phyloP scores from a whole-genome alignment of 2,329 filamentous ascomycete species.

The Alternaria alternata region DNA sequence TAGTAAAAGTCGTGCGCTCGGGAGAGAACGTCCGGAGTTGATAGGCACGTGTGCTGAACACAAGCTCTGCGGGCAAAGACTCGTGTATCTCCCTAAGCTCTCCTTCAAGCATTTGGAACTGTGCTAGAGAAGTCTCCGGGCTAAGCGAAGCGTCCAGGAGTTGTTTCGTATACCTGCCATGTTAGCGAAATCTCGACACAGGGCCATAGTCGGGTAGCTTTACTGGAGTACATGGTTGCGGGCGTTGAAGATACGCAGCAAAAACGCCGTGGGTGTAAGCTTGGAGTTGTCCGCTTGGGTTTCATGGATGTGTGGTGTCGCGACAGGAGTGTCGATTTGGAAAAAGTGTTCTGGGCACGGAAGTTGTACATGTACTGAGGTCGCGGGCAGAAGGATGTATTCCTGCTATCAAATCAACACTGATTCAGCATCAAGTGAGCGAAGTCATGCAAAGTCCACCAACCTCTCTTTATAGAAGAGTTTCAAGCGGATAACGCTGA shows the following conservation, averaged over 20 bases:
- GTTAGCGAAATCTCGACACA: background rate
- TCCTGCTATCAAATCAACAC: background rate
- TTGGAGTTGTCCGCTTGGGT: background rate
- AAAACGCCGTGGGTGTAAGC: background rate
- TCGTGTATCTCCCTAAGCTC: conserved; percentile 6
- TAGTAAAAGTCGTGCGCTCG: conserved; percentile 16
- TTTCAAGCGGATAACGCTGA: background rate
- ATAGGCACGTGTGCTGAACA: conserved; percentile 12
- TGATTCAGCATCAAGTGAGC: background rate
- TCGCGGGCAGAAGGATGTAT: background rate
- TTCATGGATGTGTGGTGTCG: background rate
- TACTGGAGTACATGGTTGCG: conserved; percentile 4
- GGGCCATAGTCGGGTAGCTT: background rate
- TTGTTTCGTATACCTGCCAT: conserved; percentile 1
- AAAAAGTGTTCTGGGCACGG: background rate
- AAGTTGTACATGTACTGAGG: background rate
- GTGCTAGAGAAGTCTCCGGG: conserved; percentile 5
- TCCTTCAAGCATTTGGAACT: conserved; percentile 11
- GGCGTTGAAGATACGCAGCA: conserved; percentile 8
- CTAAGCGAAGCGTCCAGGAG: conserved; percentile 9
- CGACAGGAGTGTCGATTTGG: background rate
- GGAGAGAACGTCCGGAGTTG: conserved; percentile 17
- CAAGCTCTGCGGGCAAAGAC: conserved; percentile 12
- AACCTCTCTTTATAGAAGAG: background rate
- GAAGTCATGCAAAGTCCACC: no score